phyloP scores from a whole-genome alignment of 345 rosid genomes.

The Salix arbutifolia region DNA sequence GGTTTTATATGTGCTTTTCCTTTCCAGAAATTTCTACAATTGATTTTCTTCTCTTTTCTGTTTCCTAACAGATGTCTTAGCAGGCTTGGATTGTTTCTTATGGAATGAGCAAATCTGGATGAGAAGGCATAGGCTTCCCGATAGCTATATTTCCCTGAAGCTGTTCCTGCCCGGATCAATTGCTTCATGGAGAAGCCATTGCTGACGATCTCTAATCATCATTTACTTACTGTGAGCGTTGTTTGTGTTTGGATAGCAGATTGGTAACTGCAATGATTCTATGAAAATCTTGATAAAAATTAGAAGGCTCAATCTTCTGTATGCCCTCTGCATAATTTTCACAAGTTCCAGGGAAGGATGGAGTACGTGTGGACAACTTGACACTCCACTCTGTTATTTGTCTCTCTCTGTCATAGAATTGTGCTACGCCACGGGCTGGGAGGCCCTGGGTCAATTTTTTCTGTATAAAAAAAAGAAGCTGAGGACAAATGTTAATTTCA shows the following conservation, averaged over 20 bases:
- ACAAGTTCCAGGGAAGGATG: not conserved
- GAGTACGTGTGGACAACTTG: not conserved
- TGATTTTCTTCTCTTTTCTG: not conserved
- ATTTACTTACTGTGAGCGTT: conserved; percentile 14
- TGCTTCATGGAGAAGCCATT: conserved; percentile 12
- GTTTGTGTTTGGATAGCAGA: conserved; percentile 6
- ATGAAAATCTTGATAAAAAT: not conserved
- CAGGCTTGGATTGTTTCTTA: conserved; percentile 13
- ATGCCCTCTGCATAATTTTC: not conserved
- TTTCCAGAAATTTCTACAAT: not conserved
- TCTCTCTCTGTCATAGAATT: not conserved
- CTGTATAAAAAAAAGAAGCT: no score
- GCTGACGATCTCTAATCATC: conserved; percentile 16
- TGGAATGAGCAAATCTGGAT: not conserved
- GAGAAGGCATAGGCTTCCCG: conserved; percentile 4
- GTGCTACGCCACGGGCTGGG: no score
- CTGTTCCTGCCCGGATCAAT: conserved; percentile 5
- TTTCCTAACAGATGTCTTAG: conserved; percentile 6
- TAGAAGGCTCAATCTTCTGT: not conserved
- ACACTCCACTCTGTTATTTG: not conserved
- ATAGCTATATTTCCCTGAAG: conserved; percentile 7
- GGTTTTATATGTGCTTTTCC: not conserved
- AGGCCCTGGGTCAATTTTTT: no score
- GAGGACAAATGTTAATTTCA: no score
- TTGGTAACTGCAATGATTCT: conserved; percentile 11